Conservation (phyloP, 352 stramenopile genomes). For the Phytophthora fragariae region DNA sequence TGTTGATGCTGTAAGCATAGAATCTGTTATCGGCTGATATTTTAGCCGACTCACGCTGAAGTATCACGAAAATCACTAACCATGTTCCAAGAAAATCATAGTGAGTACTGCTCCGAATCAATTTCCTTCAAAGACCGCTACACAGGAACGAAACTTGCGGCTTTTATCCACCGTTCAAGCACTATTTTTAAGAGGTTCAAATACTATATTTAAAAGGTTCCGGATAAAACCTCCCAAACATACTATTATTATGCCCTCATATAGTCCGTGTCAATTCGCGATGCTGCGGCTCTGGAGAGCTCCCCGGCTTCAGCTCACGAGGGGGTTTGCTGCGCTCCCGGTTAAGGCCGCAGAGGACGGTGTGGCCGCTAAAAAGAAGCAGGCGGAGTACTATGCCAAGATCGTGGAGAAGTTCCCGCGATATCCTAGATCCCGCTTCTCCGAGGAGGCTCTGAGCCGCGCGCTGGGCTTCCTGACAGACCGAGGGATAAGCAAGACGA, state of each 20-base stretch:
- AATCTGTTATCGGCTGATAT: too few relatives aligned
- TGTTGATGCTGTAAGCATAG: too few relatives aligned
- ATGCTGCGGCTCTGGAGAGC: background rate
- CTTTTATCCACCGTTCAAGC: too few relatives aligned
- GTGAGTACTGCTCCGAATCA: too few relatives aligned
- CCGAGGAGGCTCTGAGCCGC: background rate
- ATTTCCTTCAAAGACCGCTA: too few relatives aligned
- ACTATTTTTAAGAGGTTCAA: too few relatives aligned
- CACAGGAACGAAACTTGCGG: too few relatives aligned
- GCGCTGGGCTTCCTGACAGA: background rate
- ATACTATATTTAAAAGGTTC: background rate
- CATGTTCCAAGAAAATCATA: too few relatives aligned
- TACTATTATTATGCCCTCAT: background rate
- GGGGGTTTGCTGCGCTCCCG: background rate
- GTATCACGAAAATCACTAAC: too few relatives aligned
- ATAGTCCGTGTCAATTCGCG: background rate
- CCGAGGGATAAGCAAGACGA: background rate
- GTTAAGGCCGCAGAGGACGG: background rate
- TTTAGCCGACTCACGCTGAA: too few relatives aligned
- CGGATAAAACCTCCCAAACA: background rate
- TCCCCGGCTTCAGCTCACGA: background rate
- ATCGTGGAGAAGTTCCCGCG: background rate
- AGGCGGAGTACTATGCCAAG: background rate
- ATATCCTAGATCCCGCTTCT: background rate
- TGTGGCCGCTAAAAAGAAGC: background rate